Evolutionary conservation across 2,329 filamentous ascomycete species (phyloP).

Genomic region (Fusarium hostae): DNA sequence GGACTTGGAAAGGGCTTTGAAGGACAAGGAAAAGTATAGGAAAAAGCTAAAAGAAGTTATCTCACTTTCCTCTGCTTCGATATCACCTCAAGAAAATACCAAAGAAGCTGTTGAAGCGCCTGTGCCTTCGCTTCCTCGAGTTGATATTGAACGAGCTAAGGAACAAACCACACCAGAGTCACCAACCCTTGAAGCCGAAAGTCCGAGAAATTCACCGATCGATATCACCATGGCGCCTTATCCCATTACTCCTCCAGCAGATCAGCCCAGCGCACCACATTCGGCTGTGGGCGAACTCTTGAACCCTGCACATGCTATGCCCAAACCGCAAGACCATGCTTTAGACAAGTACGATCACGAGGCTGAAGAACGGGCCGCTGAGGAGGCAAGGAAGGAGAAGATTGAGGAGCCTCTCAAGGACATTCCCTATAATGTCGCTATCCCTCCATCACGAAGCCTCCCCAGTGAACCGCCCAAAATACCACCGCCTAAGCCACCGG

Average conservation of each 20-base stretch:
- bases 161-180: conserved; percentile 54
- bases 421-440: conserved; percentile 60
- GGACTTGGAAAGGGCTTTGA: conserved; percentile 88
- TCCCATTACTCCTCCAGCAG: conserved; percentile 71
- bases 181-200: conserved; percentile 62
- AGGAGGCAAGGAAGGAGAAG: conserved; percentile 58
- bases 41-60: conserved; percentile 86
- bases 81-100: conserved; percentile 37
- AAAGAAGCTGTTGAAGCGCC: conserved; percentile 14
- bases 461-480: conserved; percentile 62
- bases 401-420: conserved; percentile 56
- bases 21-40: conserved; percentile 94
- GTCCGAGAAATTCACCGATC: conserved; percentile 66
- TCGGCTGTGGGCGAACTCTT: conserved; percentile 63
- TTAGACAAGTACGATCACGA: conserved; percentile 67
- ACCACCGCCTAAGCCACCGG: conserved; percentile 64
- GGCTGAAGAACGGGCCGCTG: conserved; percentile 60
- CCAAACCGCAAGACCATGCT: conserved; percentile 69
- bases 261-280: conserved; percentile 54
- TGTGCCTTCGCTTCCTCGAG: conserved; percentile 31
- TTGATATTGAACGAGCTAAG: conserved; percentile 42
- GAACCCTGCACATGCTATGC: conserved; percentile 69
- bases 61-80: conserved; percentile 52
- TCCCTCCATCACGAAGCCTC: conserved; percentile 68
- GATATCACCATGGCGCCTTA: conserved; percentile 70